phyloP scores from a whole-genome alignment of 1,139 yeast genomes.

The Blastobotrys buckinghamii region DNA sequence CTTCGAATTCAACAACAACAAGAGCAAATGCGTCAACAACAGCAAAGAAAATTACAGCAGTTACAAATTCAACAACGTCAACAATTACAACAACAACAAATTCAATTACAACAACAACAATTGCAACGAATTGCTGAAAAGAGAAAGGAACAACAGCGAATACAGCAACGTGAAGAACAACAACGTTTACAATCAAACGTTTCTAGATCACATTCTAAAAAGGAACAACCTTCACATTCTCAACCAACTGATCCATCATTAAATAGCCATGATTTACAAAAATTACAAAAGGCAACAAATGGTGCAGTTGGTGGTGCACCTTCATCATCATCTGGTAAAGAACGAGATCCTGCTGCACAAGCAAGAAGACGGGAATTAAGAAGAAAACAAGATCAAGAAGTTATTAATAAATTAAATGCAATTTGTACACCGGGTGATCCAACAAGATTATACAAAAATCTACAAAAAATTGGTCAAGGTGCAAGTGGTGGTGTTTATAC shows the following conservation, averaged over 20 bases:
- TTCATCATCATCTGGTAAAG: constrained; percentile 30
- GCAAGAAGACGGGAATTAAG: constrained; percentile 75
- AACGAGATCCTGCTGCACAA: constrained; percentile 28
- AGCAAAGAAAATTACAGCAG: constrained; percentile 17
- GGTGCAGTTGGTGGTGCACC: constrained; percentile 27
- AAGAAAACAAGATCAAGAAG: constrained; percentile 59
- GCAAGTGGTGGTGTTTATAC: constrained; percentile 97
- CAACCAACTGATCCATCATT: constrained; percentile 14
- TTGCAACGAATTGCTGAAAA: constrained; percentile 13
- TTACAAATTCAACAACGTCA: constrained; percentile 15
- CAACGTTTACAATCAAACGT: constrained; percentile 16
- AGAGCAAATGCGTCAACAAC: constrained; percentile 12
- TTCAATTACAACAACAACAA: constrained; percentile 14
- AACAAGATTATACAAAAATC: constrained; percentile 56
- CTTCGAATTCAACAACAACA: constrained; percentile 12
- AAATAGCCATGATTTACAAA: constrained; percentile 26
- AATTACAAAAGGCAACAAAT: constrained; percentile 30
- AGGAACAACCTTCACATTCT: constrained; percentile 11
- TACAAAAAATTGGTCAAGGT: constrained; percentile 91
- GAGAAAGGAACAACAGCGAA: constrained; percentile 16
- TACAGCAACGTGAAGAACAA: constrained; percentile 9
- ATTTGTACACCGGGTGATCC: constrained; percentile 92
- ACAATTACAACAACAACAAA: constrained; percentile 15
- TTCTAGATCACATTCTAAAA: constrained; percentile 8
- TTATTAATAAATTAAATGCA: constrained; percentile 60